Conservation (phyloP, 208 protist genomes). For the Wallacemonas collosoma region DNA sequence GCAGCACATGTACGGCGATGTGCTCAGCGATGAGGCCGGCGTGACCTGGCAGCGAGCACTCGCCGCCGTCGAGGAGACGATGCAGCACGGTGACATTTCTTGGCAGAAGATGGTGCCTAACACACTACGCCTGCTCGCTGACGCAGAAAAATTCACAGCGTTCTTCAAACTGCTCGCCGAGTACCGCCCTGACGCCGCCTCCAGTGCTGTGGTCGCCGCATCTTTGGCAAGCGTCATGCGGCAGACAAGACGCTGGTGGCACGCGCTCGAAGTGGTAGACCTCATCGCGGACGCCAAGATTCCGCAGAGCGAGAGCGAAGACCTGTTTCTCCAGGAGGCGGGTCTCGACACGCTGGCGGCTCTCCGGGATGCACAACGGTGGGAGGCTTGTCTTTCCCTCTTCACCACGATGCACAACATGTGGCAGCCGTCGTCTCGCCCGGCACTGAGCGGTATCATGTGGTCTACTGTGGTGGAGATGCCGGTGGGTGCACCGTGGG, state of each 20-base stretch:
- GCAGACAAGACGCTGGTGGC: conserved; percentile 62
- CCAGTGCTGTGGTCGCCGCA: conserved; percentile 51
- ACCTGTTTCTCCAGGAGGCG: conserved; percentile 51
- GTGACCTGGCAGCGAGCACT: conserved; percentile 59
- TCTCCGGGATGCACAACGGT: conserved; percentile 50
- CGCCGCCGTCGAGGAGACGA: conserved; percentile 27
- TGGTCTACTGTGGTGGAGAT: conserved; percentile 47
- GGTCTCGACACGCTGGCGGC: conserved; percentile 57
- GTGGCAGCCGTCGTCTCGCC: conserved; percentile 37
- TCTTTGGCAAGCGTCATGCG: conserved; percentile 57
- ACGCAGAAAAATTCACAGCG: conserved; percentile 49
- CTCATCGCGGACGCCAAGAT: conserved; percentile 40
- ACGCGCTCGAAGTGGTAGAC: conserved; percentile 65
- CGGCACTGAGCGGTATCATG: conserved; percentile 34
- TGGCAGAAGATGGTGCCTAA: conserved; percentile 52
- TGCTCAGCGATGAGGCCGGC: conserved; percentile 44
- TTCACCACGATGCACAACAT: conserved; percentile 27
- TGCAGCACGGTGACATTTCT: conserved; percentile 33
- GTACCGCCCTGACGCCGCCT: conserved; percentile 28
- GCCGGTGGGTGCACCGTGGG: conserved; percentile 51
- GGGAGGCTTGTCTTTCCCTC: conserved; percentile 52
- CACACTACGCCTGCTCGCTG: conserved; percentile 80
- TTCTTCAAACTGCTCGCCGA: conserved; percentile 62
- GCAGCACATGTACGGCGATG: conserved; percentile 64
- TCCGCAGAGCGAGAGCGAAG: conserved; percentile 40